A percentile compares a stretch with the other conserved stretches of the same genome.
Evolutionary conservation across 1,139 yeast species (phyloP).

Genomic region (Saccharomycopsis phalli): DNA sequence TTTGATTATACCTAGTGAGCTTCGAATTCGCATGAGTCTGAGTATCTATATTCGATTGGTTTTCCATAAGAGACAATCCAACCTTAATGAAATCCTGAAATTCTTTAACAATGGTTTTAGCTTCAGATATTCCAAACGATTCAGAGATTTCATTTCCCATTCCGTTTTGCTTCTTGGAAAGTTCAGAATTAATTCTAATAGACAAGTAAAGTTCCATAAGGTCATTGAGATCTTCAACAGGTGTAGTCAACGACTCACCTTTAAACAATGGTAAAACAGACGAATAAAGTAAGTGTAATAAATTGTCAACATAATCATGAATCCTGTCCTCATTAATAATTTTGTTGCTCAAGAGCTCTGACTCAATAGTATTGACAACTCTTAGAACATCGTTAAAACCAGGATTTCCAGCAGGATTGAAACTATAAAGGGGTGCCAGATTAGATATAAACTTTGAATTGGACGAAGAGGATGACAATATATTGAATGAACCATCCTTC

Average conservation of each 20-base stretch:
- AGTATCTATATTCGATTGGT: constrained; percentile 18
- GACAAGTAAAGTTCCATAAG: constrained; percentile 39
- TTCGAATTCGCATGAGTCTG: constrained; percentile 9
- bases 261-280: constrained; percentile 40
- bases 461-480: constrained; percentile 39
- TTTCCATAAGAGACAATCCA: constrained; percentile 37
- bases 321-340: constrained; percentile 34
- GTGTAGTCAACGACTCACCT: constrained; percentile 39
- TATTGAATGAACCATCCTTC: constrained; percentile 31
- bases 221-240: constrained; percentile 49
- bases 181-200: constrained; percentile 33
- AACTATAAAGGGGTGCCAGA: constrained; percentile 37
- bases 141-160: constrained; percentile 1
- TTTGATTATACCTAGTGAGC: constrained; percentile 1
- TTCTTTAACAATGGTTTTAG: constrained; percentile 34
- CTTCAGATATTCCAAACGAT: constrained; percentile 16
- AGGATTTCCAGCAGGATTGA: constrained; percentile 30
- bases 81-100: constrained; percentile 38
- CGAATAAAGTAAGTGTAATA: constrained; percentile 37
- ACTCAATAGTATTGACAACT: constrained; percentile 24
- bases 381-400: constrained; percentile 28
- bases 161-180: constrained; percentile 13
- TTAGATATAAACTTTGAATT: constrained; percentile 38
- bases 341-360: constrained; percentile 16
- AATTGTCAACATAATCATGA: constrained; percentile 40